Percentiles rank a stretch among this genome's conserved stretches.
Evolutionary conservation across 768 basidiomycete genomes (phyloP).

Genomic region (Leccinum arenicola): DNA sequence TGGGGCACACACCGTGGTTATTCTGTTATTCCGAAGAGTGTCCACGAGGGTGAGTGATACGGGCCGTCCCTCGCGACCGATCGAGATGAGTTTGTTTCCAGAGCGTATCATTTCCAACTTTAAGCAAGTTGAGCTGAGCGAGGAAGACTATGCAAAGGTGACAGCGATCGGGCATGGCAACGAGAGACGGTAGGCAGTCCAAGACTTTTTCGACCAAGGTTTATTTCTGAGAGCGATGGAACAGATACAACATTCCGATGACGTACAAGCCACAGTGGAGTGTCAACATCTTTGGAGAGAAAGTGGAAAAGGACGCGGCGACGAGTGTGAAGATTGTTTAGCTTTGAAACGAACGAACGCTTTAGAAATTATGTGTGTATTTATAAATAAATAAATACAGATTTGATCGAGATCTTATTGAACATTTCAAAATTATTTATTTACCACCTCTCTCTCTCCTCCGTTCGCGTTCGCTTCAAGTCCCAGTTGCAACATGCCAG

Average conservation of each 20-base stretch:
- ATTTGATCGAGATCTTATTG: conserved; percentile 10
- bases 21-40: conserved; percentile 84
- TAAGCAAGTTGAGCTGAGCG: conserved; percentile 63
- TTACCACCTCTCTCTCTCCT: background rate
- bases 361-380: background rate
- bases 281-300: conserved; percentile 69
- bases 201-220: background rate
- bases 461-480: background rate
- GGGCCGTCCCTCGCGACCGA: background rate
- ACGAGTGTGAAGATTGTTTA: conserved; percentile 33
- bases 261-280: conserved; percentile 63
- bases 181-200: conserved; percentile 30
- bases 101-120: conserved; percentile 76
- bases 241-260: conserved; percentile 57
- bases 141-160: conserved; percentile 62
- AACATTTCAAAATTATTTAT: conserved; percentile 11
- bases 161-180: conserved; percentile 39
- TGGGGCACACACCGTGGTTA: conserved; percentile 77
- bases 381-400: background rate
- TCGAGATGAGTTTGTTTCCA: conserved; percentile 9
- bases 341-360: background rate
- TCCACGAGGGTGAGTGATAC: conserved; percentile 47
- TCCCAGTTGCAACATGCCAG: conserved; percentile 50
- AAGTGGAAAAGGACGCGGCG: conserved; percentile 44
- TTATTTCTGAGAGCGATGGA: background rate